Evolutionary conservation across 352 stramenopile genomes (phyloP).

Genomic region (Phytophthora pluvialis): DNA sequence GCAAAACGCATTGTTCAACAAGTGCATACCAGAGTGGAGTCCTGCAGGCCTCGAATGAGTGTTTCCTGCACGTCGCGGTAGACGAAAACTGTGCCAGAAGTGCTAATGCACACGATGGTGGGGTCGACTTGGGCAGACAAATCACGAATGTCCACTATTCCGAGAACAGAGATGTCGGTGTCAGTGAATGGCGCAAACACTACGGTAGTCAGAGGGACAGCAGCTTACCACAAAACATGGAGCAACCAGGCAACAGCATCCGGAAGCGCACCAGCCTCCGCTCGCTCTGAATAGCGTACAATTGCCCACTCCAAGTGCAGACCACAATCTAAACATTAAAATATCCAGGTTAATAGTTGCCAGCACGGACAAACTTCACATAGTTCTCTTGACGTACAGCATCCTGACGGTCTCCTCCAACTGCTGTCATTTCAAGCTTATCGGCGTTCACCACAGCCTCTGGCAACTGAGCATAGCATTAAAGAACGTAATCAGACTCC

Average conservation of each 20-base stretch:
- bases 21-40: conserved; percentile 49
- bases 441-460: conserved; percentile 61
- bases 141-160: conserved; percentile 45
- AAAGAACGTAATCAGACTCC: neutral
- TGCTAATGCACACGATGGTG: conserved; percentile 67
- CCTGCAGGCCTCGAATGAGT: conserved; percentile 48
- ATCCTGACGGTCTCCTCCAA: conserved; percentile 36
- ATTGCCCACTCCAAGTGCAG: conserved; percentile 74
- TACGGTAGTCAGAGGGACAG: neutral
- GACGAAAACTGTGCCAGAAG: conserved; percentile 68
- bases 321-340: conserved; percentile 53
- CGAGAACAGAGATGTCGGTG: neutral
- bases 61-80: conserved; percentile 58
- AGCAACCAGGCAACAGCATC: conserved; percentile 61
- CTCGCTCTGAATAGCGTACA: conserved; percentile 60
- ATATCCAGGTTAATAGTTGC: conserved; percentile 3
- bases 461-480: conserved; percentile 40
- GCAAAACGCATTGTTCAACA: neutral
- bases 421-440: conserved; percentile 45
- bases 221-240: conserved; percentile 71
- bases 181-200: neutral
- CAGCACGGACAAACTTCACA: neutral
- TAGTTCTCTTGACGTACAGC: conserved; percentile 28
- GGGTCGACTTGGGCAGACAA: conserved; percentile 39
- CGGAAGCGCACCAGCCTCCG: conserved; percentile 60